Base-by-base conservation (phyloP, 495 filamentous ascomycete species). In the Aspergillus baeticus region DNA sequence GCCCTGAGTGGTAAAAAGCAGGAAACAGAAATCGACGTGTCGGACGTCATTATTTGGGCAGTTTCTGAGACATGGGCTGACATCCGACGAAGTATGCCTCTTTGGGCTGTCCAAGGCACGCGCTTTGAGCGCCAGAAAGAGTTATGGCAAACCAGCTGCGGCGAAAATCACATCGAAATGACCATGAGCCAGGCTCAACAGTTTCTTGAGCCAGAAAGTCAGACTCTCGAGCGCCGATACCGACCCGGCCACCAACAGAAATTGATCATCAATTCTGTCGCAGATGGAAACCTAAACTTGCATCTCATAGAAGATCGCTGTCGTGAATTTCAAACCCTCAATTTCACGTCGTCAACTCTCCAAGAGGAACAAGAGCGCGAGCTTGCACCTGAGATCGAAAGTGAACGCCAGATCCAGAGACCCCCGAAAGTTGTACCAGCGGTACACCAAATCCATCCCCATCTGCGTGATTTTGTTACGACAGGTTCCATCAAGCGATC, bases 351-450 rank as follows among this genome's bases (percentile, higher is more conserved):
- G 1, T 71, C 75, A 0, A 64, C 66, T 0, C 68, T 88, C 3
- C 74, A 86, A 17, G 86, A 92, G 63, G 87, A 90, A 58, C 85
- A 89, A 49, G 87, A 90, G 62, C 76, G 87, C 0, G 86, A 91
- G 58, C 71, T 90, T 0, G 76, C 80, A 1, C 82, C 81, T 2
- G 86, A 90, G 55, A 75, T 82, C 21, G 81, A 89, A 57, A 68
- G 73, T 35, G 84, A 92, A 55, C 66, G 70, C 10, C 67, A 90
- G 26, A 59, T 83, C 1, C 61, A 87, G 57, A 63, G 70, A 1
- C 83, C 87, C 3, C 62, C 63, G 0, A 20, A 55, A 2, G 66
- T 64, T 11, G 17, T 54, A 11, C 73, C 85, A 0, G 61, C 44
- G 0, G 2, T 3, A 0, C 84, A 86, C 51, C 20, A 5, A 0